A percentile compares a stretch with the other conserved stretches of the same genome.
Conservation (phyloP, 2,329 filamentous ascomycete genomes). For the Fusarium stilboides region DNA sequence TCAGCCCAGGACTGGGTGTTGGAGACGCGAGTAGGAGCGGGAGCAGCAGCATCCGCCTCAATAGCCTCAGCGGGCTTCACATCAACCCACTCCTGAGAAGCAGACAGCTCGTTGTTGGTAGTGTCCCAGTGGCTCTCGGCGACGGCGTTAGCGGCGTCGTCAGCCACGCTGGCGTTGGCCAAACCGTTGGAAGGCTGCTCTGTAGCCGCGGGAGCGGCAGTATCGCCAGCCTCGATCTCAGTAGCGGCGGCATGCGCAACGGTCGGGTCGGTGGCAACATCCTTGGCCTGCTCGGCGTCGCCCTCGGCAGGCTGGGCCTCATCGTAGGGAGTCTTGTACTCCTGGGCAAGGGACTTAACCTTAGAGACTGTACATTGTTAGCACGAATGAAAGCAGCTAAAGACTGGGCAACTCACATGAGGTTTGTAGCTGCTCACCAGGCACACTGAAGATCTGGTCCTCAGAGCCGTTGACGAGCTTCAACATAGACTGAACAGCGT, state of each 20-base stretch:
- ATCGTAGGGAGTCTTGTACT: conserved; percentile 66
- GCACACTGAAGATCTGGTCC: conserved; percentile 76
- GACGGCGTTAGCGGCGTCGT: conserved; percentile 71
- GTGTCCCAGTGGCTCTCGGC: conserved; percentile 78
- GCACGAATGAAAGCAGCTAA: conserved; percentile 4
- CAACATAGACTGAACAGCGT: conserved; percentile 80
- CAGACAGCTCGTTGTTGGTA: conserved; percentile 59
- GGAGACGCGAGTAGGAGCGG: conserved; percentile 68
- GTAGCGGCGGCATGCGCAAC: conserved; percentile 76
- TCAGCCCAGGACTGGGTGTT: conserved; percentile 85
- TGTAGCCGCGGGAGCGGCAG: conserved; percentile 56
- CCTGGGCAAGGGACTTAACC: conserved; percentile 62
- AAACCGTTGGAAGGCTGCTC: conserved; percentile 60
- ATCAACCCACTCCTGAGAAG: conserved; percentile 79
- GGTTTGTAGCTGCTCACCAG: conserved; percentile 75
- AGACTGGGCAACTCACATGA: conserved; percentile 75
- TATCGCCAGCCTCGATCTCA: conserved; percentile 71
- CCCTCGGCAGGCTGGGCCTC: conserved; percentile 53
- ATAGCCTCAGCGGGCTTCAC: conserved; percentile 78
- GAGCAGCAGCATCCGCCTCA: conserved; percentile 77
- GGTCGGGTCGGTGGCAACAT: conserved; percentile 73
- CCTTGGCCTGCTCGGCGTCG: conserved; percentile 54
- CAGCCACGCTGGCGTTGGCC: conserved; percentile 66
- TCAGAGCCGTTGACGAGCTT: conserved; percentile 82
- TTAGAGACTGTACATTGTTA: conserved; percentile 54